These are phyloP conservation scores for Corylus heterophylla DNA, from an alignment of 306 rosid species.

Conservation along the genomic window DNA sequence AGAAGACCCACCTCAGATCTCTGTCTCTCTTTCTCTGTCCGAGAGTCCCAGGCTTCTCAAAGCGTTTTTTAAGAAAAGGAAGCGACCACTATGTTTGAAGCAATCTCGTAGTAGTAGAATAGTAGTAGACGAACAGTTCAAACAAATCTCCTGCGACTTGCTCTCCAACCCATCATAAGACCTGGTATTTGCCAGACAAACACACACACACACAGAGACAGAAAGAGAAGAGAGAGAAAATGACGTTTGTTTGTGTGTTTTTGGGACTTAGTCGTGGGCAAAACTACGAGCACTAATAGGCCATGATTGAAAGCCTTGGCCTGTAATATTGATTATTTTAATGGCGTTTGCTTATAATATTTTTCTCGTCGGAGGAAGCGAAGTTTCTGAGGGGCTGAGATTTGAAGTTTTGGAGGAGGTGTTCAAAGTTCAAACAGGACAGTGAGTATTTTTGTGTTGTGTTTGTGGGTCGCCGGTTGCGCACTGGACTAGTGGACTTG, in stretches of 20 bases:
- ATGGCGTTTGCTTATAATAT: too few relatives aligned
- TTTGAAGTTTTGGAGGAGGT: too few relatives aligned
- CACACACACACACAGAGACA: not conserved
- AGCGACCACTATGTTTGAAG: slow-evolving; percentile 11
- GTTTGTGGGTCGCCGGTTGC: too few relatives aligned
- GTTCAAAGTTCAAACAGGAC: too few relatives aligned
- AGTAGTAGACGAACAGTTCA: slow-evolving; percentile 15
- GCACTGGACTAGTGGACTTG: too few relatives aligned
- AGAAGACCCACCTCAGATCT: not conserved
- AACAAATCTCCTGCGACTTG: not conserved
- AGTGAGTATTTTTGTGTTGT: too few relatives aligned
- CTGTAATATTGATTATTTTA: not conserved
- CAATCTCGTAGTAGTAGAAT: not conserved
- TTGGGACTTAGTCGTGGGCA: slow-evolving; percentile 55
- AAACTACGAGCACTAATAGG: slow-evolving; percentile 51
- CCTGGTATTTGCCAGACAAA: not conserved
- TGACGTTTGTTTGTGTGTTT: too few relatives aligned
- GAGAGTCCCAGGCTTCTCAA: slow-evolving; percentile 20
- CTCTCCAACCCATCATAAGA: slow-evolving; percentile 8
- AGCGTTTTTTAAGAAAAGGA: not conserved
- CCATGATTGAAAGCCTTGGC: slow-evolving; percentile 48
- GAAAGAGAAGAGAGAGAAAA: slow-evolving; percentile 9
- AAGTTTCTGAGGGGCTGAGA: too few relatives aligned
- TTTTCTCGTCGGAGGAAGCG: too few relatives aligned
- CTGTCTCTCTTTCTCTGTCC: not conserved